Evolutionary conservation across 345 rosid genomes (phyloP).

Genomic region (Populus deltoides): DNA sequence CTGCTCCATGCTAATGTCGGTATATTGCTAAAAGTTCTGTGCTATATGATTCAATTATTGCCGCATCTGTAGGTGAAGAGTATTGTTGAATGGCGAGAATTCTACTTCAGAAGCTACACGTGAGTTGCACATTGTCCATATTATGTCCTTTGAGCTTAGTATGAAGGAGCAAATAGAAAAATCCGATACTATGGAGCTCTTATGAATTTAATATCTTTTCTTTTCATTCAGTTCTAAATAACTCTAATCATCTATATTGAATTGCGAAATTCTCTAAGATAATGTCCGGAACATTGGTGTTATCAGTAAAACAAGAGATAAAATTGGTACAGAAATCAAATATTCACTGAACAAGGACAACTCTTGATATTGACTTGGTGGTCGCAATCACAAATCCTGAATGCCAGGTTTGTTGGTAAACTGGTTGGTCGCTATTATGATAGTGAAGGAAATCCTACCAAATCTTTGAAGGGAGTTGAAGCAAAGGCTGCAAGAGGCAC

Average conservation of each 20-base stretch:
- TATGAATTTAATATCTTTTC: no score
- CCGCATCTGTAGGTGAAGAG: constrained; percentile 69
- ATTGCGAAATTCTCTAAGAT: no score
- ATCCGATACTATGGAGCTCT: neutral
- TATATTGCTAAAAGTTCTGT: neutral
- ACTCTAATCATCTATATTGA: no score
- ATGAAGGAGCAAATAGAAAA: neutral
- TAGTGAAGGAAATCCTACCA: constrained; percentile 73
- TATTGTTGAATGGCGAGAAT: constrained; percentile 85
- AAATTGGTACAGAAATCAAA: neutral
- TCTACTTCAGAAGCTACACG: constrained; percentile 79
- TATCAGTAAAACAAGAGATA: no score
- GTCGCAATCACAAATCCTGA: neutral
- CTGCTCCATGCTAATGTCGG: neutral
- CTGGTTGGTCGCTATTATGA: constrained; percentile 86
- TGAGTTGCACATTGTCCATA: constrained; percentile 35
- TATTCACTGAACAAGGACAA: neutral
- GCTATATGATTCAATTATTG: neutral
- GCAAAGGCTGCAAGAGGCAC: constrained; percentile 93
- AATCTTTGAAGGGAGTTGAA: constrained; percentile 84
- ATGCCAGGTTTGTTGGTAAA: constrained; percentile 69
- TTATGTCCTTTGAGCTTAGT: neutral
- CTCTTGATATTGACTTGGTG: neutral
- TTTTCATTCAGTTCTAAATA: no score
- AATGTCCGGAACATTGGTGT: no score